Percentiles rank a stretch among this genome's conserved stretches.
Evolutionary conservation across 371 early-diverging fungal genomes (phyloP).

Genomic region (Mortierella sp.): DNA sequence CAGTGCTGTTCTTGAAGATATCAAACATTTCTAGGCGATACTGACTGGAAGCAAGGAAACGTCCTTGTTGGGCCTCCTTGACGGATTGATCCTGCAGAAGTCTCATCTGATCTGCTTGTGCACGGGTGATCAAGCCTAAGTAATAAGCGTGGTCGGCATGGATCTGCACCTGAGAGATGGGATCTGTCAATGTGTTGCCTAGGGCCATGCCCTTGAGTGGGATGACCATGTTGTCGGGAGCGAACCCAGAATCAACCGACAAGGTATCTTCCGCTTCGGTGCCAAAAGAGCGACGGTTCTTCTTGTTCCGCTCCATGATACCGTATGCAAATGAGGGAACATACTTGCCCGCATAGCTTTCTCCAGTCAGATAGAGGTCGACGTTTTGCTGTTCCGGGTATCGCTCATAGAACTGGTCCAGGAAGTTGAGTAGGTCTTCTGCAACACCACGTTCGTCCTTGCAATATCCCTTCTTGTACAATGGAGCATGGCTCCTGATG

Average conservation of each 20-base stretch:
- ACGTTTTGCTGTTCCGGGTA: constrained; percentile 58
- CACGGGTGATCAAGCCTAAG: constrained; percentile 56
- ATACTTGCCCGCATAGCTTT: constrained; percentile 72
- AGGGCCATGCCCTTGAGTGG: constrained; percentile 62
- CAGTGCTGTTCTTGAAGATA: constrained; percentile 64
- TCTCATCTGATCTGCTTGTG: constrained; percentile 54
- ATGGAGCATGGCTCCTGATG: background rate
- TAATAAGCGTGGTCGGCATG: constrained; percentile 68
- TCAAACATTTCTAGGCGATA: constrained; percentile 64
- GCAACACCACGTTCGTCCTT: constrained; percentile 61
- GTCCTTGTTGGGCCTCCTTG: constrained; percentile 50
- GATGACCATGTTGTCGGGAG: constrained; percentile 14
- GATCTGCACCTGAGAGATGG: constrained; percentile 60
- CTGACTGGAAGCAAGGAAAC: constrained; percentile 58
- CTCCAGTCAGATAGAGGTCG: constrained; percentile 62
- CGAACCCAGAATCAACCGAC: too few species aligned
- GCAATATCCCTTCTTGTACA: constrained; percentile 58
- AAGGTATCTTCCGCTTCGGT: too few species aligned
- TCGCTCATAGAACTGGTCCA: constrained; percentile 61
- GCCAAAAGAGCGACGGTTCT: too few species aligned
- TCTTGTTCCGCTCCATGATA: constrained; percentile 58
- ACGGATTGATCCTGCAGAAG: constrained; percentile 51
- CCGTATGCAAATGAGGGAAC: constrained; percentile 62
- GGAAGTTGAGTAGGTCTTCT: constrained; percentile 59
- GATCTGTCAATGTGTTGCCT: constrained; percentile 72